Base-by-base conservation (phyloP, 2,329 filamentous ascomycete genomes). In the Berkeleyomyces basicola region DNA sequence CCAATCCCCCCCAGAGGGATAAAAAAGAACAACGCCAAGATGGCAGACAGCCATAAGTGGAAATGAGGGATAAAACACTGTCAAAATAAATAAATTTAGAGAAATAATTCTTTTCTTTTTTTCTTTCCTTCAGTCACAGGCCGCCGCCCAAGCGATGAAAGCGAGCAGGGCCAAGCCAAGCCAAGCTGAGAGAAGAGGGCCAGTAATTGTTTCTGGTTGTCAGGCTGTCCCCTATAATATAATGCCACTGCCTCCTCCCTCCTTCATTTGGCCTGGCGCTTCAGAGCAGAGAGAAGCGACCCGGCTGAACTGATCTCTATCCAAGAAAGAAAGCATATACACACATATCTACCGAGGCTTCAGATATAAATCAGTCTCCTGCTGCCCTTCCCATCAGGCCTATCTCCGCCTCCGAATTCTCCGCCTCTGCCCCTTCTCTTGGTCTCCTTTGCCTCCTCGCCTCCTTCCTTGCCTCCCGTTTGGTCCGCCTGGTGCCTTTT, bases 201-300 rank as follows among this genome's bases (percentile, higher is more conserved):
- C 39, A 11, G 33, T 11, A 37, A 14, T 55, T 55, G 51, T 55
- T 55, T 55, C 51, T 39, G 36, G 33, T n/a, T 16, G 51, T 14
- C 51, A 39, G 51, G 39, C 39, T 55, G 43, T 46, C 43, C 51
- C 51, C 51, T 55, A 55, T 55, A 55, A 39, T 55, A 55, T 55
- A 55, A 55, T 7, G 9, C 33, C 51, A 55, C 51, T 37, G 51
- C 51, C 51, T 39, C 51, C 51, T 55, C 49, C 31, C 23, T 36
- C 51, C 51, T 55, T 55, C 33, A 55, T 39, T 36, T 55, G n/a
- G 51, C n/a, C 37, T 55, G 51, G 37, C n/a, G 51, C 51, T 23
- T 23, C 23, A 23, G 23, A 23, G 23, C 23, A 23, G 23, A 23
- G 23, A 23, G 23, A 23, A 23, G 23, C 23, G 23, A 23, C 23